These are phyloP conservation scores for Emmonsiellopsis sp. DNA, from an alignment of 2,329 filamentous ascomycete species.

Conservation along the genomic window DNA sequence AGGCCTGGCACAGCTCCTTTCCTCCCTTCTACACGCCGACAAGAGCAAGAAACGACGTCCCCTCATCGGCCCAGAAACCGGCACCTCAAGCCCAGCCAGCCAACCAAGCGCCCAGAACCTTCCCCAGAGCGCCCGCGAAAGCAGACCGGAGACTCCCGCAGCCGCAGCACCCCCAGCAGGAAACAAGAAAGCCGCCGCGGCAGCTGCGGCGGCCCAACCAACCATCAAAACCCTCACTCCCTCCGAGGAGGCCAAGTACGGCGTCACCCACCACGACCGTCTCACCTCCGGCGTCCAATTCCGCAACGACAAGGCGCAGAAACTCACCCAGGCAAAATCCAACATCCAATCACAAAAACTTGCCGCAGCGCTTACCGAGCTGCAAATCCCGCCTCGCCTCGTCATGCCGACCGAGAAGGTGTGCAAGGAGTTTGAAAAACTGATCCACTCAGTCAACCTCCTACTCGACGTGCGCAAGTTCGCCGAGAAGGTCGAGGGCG, in stretches of 20 bases:
- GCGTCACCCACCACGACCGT: constrained; percentile 76
- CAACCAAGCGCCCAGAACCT: constrained; percentile 35
- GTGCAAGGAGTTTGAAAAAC: constrained; percentile 40
- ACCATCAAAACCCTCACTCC: constrained; percentile 62
- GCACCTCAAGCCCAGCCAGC: constrained; percentile 36
- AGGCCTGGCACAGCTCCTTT: constrained; percentile 68
- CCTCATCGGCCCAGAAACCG: constrained; percentile 51
- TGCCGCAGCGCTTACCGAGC: constrained; percentile 36
- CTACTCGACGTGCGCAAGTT: constrained; percentile 40
- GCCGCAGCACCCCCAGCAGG: constrained; percentile 27
- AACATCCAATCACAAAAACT: constrained; percentile 42
- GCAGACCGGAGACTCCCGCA: constrained; percentile 23
- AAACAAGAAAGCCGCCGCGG: constrained; percentile 27
- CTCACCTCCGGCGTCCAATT: constrained; percentile 80
- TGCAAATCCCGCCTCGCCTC: constrained; percentile 37
- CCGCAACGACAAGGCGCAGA: constrained; percentile 53
- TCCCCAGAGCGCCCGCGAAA: constrained; percentile 26
- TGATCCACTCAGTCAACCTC: constrained; percentile 38
- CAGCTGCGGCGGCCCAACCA: constrained; percentile 35
- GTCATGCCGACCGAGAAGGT: constrained; percentile 43
- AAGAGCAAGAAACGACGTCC: constrained; percentile 83
- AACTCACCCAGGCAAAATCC: constrained; percentile 41
- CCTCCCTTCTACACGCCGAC: constrained; percentile 72
- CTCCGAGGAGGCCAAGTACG: constrained; percentile 69
- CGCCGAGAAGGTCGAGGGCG: constrained; percentile 38